Conservation (phyloP, 306 rosid species). For the Argentina anserina region DNA sequence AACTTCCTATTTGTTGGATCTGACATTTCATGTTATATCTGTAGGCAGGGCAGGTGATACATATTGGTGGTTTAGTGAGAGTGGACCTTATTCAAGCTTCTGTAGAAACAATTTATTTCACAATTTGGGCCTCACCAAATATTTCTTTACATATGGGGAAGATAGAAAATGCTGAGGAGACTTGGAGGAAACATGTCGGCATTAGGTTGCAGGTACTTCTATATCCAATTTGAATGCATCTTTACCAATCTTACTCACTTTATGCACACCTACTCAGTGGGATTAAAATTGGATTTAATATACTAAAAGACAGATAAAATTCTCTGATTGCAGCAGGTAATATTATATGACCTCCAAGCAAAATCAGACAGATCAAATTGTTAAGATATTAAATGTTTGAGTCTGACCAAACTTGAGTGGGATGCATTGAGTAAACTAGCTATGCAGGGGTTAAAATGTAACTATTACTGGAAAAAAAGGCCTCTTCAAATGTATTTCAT, state of each 20-base stretch:
- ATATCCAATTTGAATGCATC: constrained; percentile 3
- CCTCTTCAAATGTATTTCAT: neutral
- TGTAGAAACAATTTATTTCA: constrained; percentile 72
- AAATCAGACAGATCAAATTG: neutral
- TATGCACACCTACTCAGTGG: neutral
- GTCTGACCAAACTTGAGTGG: neutral
- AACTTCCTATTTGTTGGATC: neutral
- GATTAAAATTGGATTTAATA: neutral
- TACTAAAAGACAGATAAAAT: neutral
- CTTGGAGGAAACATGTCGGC: constrained; percentile 79
- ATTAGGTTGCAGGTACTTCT: constrained; percentile 68
- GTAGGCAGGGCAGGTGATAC: constrained; percentile 81
- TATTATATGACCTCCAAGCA: neutral
- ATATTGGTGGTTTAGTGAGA: constrained; percentile 76
- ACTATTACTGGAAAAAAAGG: neutral
- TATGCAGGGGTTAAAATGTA: neutral
- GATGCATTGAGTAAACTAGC: neutral
- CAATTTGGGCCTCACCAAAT: constrained; percentile 85
- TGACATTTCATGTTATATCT: constrained; percentile 19
- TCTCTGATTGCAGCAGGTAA: neutral
- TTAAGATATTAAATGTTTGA: neutral
- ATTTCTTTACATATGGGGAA: constrained; percentile 86
- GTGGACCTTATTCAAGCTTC: constrained; percentile 72
- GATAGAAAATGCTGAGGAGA: constrained; percentile 84
- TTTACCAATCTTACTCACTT: neutral